Evolutionary conservation across 1,284 basidiomycete genomes (phyloP).

Genomic region (Fomitopsis betulina): DNA sequence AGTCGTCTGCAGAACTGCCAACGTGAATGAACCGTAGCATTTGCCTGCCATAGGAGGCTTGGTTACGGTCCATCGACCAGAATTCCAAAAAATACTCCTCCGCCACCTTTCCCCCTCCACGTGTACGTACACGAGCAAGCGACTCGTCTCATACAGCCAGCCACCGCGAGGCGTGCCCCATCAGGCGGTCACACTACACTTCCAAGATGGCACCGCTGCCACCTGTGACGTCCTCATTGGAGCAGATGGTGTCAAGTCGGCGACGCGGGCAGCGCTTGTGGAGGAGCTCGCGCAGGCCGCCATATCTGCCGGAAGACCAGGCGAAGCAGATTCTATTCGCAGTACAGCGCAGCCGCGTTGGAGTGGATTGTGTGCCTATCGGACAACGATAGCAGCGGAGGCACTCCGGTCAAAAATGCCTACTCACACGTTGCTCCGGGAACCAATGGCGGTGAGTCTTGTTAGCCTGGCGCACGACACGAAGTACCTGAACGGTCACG

Average conservation of each 20-base stretch:
- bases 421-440: slow-evolving; percentile 29
- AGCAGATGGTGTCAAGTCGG: slow-evolving; percentile 41
- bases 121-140: slow-evolving; percentile 32
- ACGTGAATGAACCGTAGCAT: background rate
- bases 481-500: background rate
- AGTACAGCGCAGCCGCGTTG: slow-evolving; percentile 28
- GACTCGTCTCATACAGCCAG: slow-evolving; percentile 34
- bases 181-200: slow-evolving; percentile 32
- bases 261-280: slow-evolving; percentile 23
- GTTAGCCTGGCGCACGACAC: background rate
- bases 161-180: background rate
- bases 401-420: slow-evolving; percentile 28
- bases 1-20: background rate
- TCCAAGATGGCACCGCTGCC: slow-evolving; percentile 38
- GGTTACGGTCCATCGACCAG: slow-evolving; percentile 38
- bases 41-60: slow-evolving; percentile 29
- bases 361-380: slow-evolving; percentile 37
- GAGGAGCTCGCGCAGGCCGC: slow-evolving; percentile 17
- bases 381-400: slow-evolving; percentile 34
- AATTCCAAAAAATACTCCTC: slow-evolving; percentile 38
- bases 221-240: slow-evolving; percentile 45
- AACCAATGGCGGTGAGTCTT: slow-evolving; percentile 33
- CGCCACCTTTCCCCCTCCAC: slow-evolving; percentile 28
- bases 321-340: slow-evolving; percentile 18
- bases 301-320: slow-evolving; percentile 9